phyloP scores from a whole-genome alignment of 495 filamentous ascomycete species.

The Bacidia rubella region DNA sequence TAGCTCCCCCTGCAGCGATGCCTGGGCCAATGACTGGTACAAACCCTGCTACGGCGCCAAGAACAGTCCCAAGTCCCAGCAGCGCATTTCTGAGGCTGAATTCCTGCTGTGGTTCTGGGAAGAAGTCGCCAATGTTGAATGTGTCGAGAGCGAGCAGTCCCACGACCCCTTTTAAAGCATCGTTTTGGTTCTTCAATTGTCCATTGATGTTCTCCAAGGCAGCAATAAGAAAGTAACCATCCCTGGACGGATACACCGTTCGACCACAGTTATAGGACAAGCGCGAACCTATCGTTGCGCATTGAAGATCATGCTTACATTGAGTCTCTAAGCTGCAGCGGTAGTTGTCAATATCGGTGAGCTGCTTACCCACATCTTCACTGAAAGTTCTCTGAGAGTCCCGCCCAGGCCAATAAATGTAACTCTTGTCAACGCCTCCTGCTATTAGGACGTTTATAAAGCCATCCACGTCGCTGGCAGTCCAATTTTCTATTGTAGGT shows the following conservation, averaged over 20 bases:
- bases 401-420: neutral
- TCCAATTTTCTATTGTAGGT: neutral
- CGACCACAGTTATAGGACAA: neutral
- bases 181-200: conserved; percentile 4
- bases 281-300: neutral
- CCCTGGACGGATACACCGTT: neutral
- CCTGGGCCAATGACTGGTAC: conserved; percentile 2
- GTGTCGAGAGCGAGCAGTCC: conserved; percentile 2
- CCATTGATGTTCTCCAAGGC: conserved; percentile 4
- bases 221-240: neutral
- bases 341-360: neutral
- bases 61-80: conserved; percentile 4
- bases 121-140: conserved; percentile 7
- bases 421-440: neutral
- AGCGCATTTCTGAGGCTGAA: neutral
- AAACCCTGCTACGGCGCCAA: conserved; percentile 1
- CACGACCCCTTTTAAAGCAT: neutral
- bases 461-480: neutral
- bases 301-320: neutral
- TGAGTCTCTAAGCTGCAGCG: neutral
- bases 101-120: neutral
- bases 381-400: neutral
- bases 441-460: neutral
- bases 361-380: neutral
- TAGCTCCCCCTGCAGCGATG: conserved; percentile 1